These are phyloP conservation scores for Exserohilum turcica DNA, from an alignment of 2,329 filamentous ascomycete species.

Conservation along the genomic window DNA sequence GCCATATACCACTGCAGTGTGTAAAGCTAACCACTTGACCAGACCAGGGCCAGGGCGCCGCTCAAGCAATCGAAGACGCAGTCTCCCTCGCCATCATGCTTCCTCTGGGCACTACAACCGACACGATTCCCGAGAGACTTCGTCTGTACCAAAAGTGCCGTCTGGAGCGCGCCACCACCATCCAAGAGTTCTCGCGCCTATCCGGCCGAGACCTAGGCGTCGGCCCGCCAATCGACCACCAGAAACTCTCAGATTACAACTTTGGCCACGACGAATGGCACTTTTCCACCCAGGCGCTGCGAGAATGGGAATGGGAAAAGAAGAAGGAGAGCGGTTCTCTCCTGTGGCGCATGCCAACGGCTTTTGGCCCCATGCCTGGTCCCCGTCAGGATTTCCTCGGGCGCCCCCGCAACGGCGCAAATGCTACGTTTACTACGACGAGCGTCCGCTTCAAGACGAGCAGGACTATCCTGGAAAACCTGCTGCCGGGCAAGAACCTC, in stretches of 20 bases:
- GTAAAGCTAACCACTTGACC: neutral
- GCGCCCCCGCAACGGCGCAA: conserved; percentile 23
- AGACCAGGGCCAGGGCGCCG: conserved; percentile 67
- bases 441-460: conserved; percentile 51
- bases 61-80: conserved; percentile 70
- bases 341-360: conserved; percentile 52
- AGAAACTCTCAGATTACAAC: conserved; percentile 56
- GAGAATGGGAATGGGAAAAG: conserved; percentile 57
- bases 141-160: conserved; percentile 64
- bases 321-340: conserved; percentile 39
- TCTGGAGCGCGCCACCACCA: conserved; percentile 60
- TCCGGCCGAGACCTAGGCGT: conserved; percentile 56
- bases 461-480: conserved; percentile 48
- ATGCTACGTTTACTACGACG: conserved; percentile 45
- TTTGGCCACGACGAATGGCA: conserved; percentile 66
- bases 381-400: conserved; percentile 44
- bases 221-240: conserved; percentile 39
- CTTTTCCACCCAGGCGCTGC: conserved; percentile 57
- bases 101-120: conserved; percentile 49
- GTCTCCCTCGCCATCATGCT: conserved; percentile 64
- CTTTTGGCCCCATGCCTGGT: conserved; percentile 50
- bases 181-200: conserved; percentile 63
- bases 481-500: conserved; percentile 47
- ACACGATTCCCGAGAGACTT: conserved; percentile 61
- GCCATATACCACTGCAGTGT: too few species aligned